Conservation (phyloP, 2,329 filamentous ascomycete species). For the Claviceps spartinae region DNA sequence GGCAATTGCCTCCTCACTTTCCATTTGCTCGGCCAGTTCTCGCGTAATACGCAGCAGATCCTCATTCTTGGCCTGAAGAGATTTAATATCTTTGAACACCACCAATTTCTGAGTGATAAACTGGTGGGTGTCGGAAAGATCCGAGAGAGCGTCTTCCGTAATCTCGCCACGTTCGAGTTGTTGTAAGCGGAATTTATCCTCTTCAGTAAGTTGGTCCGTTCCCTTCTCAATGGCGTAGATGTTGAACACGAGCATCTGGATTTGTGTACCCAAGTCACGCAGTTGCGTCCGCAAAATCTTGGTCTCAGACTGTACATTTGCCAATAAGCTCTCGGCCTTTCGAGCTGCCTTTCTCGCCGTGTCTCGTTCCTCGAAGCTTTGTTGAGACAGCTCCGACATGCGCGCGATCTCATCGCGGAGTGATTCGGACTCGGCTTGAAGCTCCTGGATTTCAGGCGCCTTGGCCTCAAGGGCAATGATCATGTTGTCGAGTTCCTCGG, state of each 20-base stretch:
- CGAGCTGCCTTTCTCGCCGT: slow-evolving; percentile 62
- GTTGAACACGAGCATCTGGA: slow-evolving; percentile 83
- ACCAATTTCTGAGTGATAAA: slow-evolving; percentile 86
- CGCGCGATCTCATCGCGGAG: slow-evolving; percentile 70
- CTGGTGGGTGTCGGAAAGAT: slow-evolving; percentile 71
- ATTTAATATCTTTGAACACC: slow-evolving; percentile 71
- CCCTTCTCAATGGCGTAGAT: slow-evolving; percentile 73
- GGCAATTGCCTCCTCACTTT: slow-evolving; percentile 71
- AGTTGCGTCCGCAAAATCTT: slow-evolving; percentile 76
- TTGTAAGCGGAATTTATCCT: slow-evolving; percentile 64
- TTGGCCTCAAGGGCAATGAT: slow-evolving; percentile 73
- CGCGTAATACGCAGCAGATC: slow-evolving; percentile 72
- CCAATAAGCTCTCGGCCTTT: slow-evolving; percentile 63
- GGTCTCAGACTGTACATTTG: slow-evolving; percentile 50
- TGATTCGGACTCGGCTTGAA: slow-evolving; percentile 67
- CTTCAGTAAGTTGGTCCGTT: slow-evolving; percentile 52
- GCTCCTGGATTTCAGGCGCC: slow-evolving; percentile 75
- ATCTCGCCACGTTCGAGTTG: slow-evolving; percentile 66
- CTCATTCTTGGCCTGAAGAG: slow-evolving; percentile 78
- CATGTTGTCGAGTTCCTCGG: slow-evolving; percentile 70
- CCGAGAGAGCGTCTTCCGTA: slow-evolving; percentile 54
- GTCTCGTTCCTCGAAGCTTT: slow-evolving; percentile 70
- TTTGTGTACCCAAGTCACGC: slow-evolving; percentile 76
- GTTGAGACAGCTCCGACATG: slow-evolving; percentile 73
- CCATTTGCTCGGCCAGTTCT: slow-evolving; percentile 76